phyloP scores from a whole-genome alignment of 768 basidiomycete species.

The Phallus indusiatus region DNA sequence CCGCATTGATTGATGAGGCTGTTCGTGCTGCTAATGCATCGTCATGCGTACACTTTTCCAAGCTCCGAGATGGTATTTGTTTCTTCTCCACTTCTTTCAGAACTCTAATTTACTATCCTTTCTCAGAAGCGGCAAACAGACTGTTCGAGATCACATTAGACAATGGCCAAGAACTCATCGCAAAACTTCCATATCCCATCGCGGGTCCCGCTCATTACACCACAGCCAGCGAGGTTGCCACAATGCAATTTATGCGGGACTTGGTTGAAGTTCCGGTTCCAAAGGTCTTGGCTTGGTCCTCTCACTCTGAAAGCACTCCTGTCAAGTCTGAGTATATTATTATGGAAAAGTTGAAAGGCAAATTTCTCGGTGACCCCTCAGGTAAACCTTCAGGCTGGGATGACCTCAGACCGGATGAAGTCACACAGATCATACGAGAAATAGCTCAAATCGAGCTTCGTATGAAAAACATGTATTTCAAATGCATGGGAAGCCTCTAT shows the following conservation, averaged over 20 bases:
- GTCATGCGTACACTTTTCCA: not conserved
- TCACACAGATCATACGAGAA: conserved; percentile 11
- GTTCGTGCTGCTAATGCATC: not conserved
- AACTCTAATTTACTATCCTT: not conserved
- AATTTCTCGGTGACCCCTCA: conserved; percentile 13
- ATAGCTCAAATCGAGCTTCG: conserved; percentile 17
- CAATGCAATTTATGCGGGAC: conserved; percentile 23
- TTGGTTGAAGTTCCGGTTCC: conserved; percentile 22
- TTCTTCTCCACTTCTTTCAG: not conserved
- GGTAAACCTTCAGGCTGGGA: too few relatives aligned
- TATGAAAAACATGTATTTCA: conserved; percentile 17
- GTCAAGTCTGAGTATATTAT: conserved; percentile 27
- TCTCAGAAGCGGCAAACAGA: conserved; percentile 14
- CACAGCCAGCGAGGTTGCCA: conserved; percentile 30
- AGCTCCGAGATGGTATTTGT: not conserved
- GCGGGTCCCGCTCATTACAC: conserved; percentile 20
- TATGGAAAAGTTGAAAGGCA: conserved; percentile 24
- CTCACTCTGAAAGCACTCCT: conserved; percentile 15
- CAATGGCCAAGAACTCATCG: conserved; percentile 14
- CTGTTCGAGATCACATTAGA: conserved; percentile 14
- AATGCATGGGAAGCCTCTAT: conserved; percentile 29
- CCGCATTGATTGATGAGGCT: not conserved
- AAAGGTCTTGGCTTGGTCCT: conserved; percentile 22
- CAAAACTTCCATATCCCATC: conserved; percentile 14
- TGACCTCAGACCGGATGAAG: conserved; percentile 5